A percentile compares a stretch with the other conserved stretches of the same genome.
Conservation (phyloP, 2,329 filamentous ascomycete species). For the Penicillium corylophilum region DNA sequence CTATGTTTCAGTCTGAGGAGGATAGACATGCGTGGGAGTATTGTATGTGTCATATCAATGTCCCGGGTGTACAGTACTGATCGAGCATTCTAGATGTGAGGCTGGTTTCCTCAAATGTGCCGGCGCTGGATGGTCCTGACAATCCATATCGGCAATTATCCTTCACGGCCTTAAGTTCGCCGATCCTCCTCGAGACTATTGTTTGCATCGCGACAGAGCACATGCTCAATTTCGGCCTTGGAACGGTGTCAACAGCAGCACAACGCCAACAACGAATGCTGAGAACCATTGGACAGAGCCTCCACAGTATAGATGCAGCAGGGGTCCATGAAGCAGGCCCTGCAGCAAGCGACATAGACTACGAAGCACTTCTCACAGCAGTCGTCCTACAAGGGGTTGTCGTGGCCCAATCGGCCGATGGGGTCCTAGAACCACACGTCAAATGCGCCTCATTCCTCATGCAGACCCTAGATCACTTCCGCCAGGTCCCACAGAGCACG, state of each 20-base stretch:
- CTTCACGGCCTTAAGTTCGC: conserved; percentile 20
- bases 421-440: conserved; percentile 23
- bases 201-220: conserved; percentile 26
- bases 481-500: conserved; percentile 10
- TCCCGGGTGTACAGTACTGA: neutral
- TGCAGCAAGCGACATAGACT: conserved; percentile 5
- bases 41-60: conserved; percentile 10
- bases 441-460: conserved; percentile 25
- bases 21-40: conserved; percentile 25
- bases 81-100: conserved; percentile 16
- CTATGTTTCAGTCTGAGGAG: conserved; percentile 15
- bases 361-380: conserved; percentile 21
- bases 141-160: conserved; percentile 26
- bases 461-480: conserved; percentile 17
- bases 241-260: conserved; percentile 19
- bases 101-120: conserved; percentile 24
- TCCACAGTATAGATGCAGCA: conserved; percentile 9
- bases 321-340: conserved; percentile 1
- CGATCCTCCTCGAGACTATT: conserved; percentile 23
- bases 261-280: conserved; percentile 24
- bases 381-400: conserved; percentile 23
- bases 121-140: conserved; percentile 23
- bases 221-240: conserved; percentile 25
- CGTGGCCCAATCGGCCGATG: conserved; percentile 23
- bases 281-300: conserved; percentile 18